Evolutionary conservation across 345 rosid species (phyloP).

Genomic region (Eutrema yunnanense): DNA sequence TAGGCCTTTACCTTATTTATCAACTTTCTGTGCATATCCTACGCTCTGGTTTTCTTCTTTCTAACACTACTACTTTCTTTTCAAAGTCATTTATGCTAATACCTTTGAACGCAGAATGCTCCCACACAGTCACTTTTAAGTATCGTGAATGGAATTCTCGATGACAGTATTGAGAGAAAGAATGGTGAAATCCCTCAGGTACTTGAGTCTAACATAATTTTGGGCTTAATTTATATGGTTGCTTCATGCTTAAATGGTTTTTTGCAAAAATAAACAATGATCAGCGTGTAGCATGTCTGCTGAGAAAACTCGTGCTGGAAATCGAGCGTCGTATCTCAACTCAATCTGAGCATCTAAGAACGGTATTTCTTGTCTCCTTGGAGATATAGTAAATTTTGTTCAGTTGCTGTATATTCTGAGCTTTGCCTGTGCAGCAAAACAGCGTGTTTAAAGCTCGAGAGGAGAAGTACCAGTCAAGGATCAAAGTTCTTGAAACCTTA

Average conservation of each 20-base stretch:
- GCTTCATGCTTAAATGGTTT: not conserved
- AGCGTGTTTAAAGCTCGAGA: constrained; percentile 84
- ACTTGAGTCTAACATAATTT: constrained; percentile 18
- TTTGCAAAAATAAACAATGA: constrained; percentile 28
- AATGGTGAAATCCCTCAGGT: constrained; percentile 81
- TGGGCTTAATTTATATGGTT: not conserved
- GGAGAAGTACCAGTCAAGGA: constrained; percentile 83
- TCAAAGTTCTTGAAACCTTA: constrained; percentile 84
- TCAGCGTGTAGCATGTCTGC: constrained; percentile 77
- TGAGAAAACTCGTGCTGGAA: constrained; percentile 84
- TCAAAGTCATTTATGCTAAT: not conserved
- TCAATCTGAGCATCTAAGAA: constrained; percentile 89
- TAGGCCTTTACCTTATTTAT: not conserved
- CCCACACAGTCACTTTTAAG: constrained; percentile 89
- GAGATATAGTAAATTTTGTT: not conserved
- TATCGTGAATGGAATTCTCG: constrained; percentile 77
- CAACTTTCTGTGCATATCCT: not conserved
- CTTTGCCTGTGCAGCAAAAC: constrained; percentile 62
- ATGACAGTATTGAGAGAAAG: constrained; percentile 71
- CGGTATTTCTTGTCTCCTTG: constrained; percentile 35
- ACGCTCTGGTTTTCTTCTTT: not conserved
- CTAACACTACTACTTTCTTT: not conserved
- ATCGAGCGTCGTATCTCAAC: constrained; percentile 94
- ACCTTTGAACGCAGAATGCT: constrained; percentile 55
- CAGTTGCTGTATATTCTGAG: not conserved